Evolutionary conservation across 768 basidiomycete genomes (phyloP).

Genomic region (Mycena rosella): DNA sequence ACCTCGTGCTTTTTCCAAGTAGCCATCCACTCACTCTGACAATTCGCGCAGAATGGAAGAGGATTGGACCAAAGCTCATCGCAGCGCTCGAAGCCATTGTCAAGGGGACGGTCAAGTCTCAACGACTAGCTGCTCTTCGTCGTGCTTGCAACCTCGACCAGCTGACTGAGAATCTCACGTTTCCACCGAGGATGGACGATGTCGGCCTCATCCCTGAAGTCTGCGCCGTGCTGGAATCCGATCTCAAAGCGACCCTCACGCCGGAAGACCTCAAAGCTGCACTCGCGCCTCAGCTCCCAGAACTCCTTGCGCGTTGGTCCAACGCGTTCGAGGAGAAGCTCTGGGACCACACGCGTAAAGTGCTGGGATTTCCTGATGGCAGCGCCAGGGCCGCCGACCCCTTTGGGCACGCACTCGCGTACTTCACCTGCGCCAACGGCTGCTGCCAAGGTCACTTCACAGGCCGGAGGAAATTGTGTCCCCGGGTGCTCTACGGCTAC

Average conservation of each 20-base stretch:
- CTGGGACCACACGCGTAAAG: conserved; percentile 5
- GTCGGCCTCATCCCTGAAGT: conserved; percentile 17
- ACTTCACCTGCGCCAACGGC: conserved; percentile 2
- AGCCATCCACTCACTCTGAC: not conserved
- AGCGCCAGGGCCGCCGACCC: conserved; percentile 14
- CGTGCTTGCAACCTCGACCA: not conserved
- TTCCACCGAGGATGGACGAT: conserved; percentile 14
- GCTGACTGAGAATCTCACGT: conserved; percentile 6
- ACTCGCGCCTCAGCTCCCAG: conserved; percentile 5
- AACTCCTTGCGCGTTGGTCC: conserved; percentile 19
- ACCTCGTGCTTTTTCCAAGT: not conserved
- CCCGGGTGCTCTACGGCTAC: not conserved
- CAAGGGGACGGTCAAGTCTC: not conserved
- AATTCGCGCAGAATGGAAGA: conserved; percentile 8
- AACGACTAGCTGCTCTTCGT: not conserved
- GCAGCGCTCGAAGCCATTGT: not conserved
- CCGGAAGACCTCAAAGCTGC: not conserved
- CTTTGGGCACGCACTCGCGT: conserved; percentile 11
- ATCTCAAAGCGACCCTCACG: conserved; percentile 2
- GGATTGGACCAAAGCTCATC: conserved; percentile 5
- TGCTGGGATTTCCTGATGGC: not conserved
- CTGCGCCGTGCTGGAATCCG: conserved; percentile 12
- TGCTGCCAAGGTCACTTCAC: conserved; percentile 23
- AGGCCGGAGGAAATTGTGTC: conserved; percentile 1
- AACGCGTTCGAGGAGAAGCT: not conserved